These are phyloP conservation scores for Corchorus capsularis DNA, from an alignment of 345 rosid species.

Conservation along the genomic window DNA sequence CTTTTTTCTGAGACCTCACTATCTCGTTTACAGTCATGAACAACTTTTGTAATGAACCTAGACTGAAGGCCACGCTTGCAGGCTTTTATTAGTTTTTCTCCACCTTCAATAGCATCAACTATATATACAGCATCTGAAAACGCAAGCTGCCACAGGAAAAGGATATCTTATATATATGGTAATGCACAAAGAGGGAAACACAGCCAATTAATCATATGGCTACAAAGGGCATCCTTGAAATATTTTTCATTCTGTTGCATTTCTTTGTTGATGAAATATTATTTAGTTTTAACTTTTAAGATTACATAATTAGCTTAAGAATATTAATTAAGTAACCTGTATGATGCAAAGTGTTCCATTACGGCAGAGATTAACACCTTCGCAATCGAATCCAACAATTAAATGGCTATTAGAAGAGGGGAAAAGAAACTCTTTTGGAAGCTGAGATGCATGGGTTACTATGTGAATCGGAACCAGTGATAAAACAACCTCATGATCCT, in stretches of 20 bases:
- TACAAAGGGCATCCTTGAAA: background rate
- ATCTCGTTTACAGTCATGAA: constrained; percentile 98
- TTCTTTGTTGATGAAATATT: background rate
- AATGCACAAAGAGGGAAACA: background rate
- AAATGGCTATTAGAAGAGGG: constrained; percentile 61
- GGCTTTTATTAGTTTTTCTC: constrained; percentile 67
- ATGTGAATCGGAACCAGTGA: constrained; percentile 58
- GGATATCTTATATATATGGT: background rate
- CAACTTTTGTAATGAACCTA: constrained; percentile 78
- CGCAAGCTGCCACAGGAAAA: constrained; percentile 65
- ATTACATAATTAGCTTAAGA: background rate
- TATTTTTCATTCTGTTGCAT: background rate
- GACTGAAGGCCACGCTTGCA: constrained; percentile 98
- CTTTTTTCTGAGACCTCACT: constrained; percentile 70
- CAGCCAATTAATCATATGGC: background rate
- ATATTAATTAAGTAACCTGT: constrained; percentile 62
- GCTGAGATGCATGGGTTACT: constrained; percentile 68
- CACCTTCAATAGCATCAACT: constrained; percentile 82
- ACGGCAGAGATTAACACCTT: constrained; percentile 86
- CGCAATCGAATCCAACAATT: constrained; percentile 85
- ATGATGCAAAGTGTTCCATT: constrained; percentile 83
- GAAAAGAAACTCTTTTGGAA: constrained; percentile 73
- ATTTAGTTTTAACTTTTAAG: background rate
- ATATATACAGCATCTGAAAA: constrained; percentile 84
- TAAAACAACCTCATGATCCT: constrained; percentile 10